Base-by-base conservation (phyloP, 1,139 yeast species). In the Candida frijolesensis region DNA sequence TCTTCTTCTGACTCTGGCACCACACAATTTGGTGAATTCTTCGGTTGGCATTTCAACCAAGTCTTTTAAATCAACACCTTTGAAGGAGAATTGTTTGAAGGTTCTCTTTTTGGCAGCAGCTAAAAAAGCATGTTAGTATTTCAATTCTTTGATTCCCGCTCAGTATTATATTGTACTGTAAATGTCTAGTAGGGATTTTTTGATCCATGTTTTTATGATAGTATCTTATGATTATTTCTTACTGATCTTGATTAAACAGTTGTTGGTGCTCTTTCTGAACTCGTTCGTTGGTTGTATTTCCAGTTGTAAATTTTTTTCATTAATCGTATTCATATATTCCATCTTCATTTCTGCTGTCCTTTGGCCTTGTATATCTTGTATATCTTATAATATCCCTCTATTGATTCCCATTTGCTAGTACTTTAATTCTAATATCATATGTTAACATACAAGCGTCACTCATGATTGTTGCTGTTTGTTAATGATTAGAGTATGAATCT, bases 1-100 rank as follows among this genome's bases (percentile, higher is more conserved):
- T 89, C 96, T 91, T 89, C 99, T 89, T 87, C 98, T 92, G 74
- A 94, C 97, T 85, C 99, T 90, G 72, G 99, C 96, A 74, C 89
- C 90, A 74, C 96, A 91, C 74, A 94, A 84, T 80, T 91, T 87
- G 80, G 95, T 87, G 82, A 95, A 92, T 74, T 94, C 98, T 82
- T 92, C 97, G 68, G 92, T 89, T 78, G 92, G 84, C 85, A 94
- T 82, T 79, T 88, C 95, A 76, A 92, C 84, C 75, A 95, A 86
- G 74, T 94, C 91, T 74, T 87, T 87, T 74, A 95, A 89, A 78
- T 92, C 97, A 74, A 94, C 96, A 79, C 99, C 99, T 81, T 95
- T 92, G 96, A 84, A 94, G 70, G 96, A 85, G 89, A 92, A 92
- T 83, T 96, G 84, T 86, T 88, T 91, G 88, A 92, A 91, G 78